These are phyloP conservation scores for Heliosperma pusillum DNA, from an alignment of 148 eudicot species.

Conservation along the genomic window DNA sequence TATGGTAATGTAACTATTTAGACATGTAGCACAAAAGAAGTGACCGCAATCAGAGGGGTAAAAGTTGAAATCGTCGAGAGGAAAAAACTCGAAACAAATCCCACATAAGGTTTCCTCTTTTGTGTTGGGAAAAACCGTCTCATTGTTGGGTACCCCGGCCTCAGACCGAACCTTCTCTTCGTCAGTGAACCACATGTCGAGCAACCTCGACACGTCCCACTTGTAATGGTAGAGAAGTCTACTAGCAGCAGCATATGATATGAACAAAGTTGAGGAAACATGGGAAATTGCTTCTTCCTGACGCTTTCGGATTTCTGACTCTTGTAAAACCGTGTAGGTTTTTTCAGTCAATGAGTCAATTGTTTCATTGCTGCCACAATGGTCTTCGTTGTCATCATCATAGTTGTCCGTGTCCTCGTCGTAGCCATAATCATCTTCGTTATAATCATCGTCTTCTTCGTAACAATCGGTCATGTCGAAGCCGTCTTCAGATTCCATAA, in stretches of 20 bases:
- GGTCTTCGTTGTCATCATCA: too few relatives aligned
- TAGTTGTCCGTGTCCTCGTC: not conserved
- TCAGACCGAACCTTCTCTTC: constrained; percentile 48
- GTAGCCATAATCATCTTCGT: too few relatives aligned
- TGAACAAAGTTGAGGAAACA: constrained; percentile 48
- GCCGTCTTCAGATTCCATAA: too few relatives aligned
- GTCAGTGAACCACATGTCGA: constrained; percentile 65
- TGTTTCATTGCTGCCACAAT: too few relatives aligned
- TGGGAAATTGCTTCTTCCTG: constrained; percentile 49
- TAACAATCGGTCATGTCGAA: too few relatives aligned
- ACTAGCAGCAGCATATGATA: constrained; percentile 50
- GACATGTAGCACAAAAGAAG: constrained; percentile 52
- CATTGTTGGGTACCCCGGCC: constrained; percentile 34
- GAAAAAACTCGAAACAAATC: constrained; percentile 59
- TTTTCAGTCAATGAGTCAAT: too few relatives aligned
- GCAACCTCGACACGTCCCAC: constrained; percentile 44
- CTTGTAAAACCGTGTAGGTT: constrained; percentile 13
- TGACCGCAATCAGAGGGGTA: constrained; percentile 59
- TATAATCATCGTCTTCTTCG: too few relatives aligned
- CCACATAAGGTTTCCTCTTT: constrained; percentile 33
- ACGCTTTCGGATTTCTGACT: constrained; percentile 23
- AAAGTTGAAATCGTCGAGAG: constrained; percentile 30
- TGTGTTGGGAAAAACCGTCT: not conserved
- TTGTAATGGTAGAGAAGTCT: constrained; percentile 51
- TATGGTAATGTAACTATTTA: constrained; percentile 37